Evolutionary conservation across 2,329 filamentous ascomycete species (phyloP).

Genomic region (Bipolaris zeicola): DNA sequence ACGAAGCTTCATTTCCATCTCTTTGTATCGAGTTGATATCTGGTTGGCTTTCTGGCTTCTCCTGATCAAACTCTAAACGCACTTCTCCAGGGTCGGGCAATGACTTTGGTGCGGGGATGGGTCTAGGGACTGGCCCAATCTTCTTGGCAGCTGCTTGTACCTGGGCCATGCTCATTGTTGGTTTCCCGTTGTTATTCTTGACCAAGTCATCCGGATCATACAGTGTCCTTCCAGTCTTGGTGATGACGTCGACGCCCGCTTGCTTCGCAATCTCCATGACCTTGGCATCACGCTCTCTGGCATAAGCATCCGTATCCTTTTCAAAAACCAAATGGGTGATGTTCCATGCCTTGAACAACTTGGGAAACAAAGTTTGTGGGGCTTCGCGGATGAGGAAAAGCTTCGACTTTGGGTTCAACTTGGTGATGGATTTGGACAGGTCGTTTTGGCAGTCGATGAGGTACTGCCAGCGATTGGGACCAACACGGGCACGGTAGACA

Average conservation of each 20-base stretch:
- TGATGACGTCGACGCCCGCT: slow-evolving; percentile 71
- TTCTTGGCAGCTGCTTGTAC: slow-evolving; percentile 65
- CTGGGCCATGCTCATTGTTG: slow-evolving; percentile 75
- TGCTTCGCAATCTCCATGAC: slow-evolving; percentile 65
- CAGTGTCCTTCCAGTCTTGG: slow-evolving; percentile 68
- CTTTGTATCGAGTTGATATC: slow-evolving; percentile 68
- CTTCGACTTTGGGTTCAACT: slow-evolving; percentile 72
- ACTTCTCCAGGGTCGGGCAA: slow-evolving; percentile 71
- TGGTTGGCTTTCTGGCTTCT: slow-evolving; percentile 56
- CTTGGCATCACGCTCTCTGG: slow-evolving; percentile 64
- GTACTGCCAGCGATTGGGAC: slow-evolving; percentile 74
- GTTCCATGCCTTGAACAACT: slow-evolving; percentile 74
- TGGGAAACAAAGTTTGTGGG: slow-evolving; percentile 72
- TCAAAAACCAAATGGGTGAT: slow-evolving; percentile 80
- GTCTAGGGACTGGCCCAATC: slow-evolving; percentile 65
- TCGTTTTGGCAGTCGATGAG: slow-evolving; percentile 76
- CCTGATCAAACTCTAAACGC: slow-evolving; percentile 63
- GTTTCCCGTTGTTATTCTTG: slow-evolving; percentile 67
- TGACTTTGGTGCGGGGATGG: slow-evolving; percentile 63
- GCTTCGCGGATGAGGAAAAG: slow-evolving; percentile 74
- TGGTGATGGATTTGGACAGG: slow-evolving; percentile 69
- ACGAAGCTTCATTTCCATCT: slow-evolving; percentile 61
- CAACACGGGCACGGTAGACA: slow-evolving; percentile 72
- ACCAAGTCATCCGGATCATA: slow-evolving; percentile 76
- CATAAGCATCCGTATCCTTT: slow-evolving; percentile 78